Percentiles rank a stretch among this genome's conserved stretches.
These are phyloP conservation scores for Plectosphaerella cucumerina DNA, from an alignment of 2,329 filamentous ascomycete genomes.

Conservation along the genomic window DNA sequence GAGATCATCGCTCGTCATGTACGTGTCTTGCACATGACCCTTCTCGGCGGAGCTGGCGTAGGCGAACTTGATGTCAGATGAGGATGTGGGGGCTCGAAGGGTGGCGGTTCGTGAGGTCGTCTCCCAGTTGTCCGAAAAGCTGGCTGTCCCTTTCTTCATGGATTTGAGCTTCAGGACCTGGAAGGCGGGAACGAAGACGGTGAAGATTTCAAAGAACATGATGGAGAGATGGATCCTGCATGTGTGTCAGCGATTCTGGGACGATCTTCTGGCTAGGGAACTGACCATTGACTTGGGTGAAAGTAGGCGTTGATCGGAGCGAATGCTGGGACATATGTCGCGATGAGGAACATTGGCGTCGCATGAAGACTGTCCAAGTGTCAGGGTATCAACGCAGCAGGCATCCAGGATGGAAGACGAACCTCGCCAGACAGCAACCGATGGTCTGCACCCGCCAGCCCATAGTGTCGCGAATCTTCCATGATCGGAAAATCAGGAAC, in stretches of 20 bases:
- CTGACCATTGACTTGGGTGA: slow-evolving; percentile 48
- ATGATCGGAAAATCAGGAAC: slow-evolving; percentile 46
- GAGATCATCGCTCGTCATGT: slow-evolving; percentile 13
- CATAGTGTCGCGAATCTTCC: slow-evolving; percentile 50
- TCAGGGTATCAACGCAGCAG: slow-evolving; percentile 4
- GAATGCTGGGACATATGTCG: slow-evolving; percentile 35
- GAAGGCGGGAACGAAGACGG: slow-evolving; percentile 45
- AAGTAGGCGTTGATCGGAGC: slow-evolving; percentile 41
- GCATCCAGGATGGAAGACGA: slow-evolving; percentile 4
- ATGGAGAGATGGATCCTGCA: slow-evolving; percentile 43
- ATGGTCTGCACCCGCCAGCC: slow-evolving; percentile 55
- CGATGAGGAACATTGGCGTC: slow-evolving; percentile 53
- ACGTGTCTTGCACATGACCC: slow-evolving; percentile 22
- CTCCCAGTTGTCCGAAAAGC: slow-evolving; percentile 24
- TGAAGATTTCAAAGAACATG: slow-evolving; percentile 50
- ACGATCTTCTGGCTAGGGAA: not conserved
- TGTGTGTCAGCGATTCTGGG: slow-evolving; percentile 18
- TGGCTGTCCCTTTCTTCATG: slow-evolving; percentile 16
- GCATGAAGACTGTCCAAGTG: slow-evolving; percentile 39
- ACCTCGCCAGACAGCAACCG: slow-evolving; percentile 27
- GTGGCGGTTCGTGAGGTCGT: slow-evolving; percentile 18
- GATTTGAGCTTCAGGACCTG: slow-evolving; percentile 20
- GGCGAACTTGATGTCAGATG: slow-evolving; percentile 12
- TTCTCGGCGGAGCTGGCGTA: slow-evolving; percentile 19
- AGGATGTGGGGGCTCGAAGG: slow-evolving; percentile 8